Base-by-base conservation (phyloP, 306 rosid species). In the Leucaena leucocephala region DNA sequence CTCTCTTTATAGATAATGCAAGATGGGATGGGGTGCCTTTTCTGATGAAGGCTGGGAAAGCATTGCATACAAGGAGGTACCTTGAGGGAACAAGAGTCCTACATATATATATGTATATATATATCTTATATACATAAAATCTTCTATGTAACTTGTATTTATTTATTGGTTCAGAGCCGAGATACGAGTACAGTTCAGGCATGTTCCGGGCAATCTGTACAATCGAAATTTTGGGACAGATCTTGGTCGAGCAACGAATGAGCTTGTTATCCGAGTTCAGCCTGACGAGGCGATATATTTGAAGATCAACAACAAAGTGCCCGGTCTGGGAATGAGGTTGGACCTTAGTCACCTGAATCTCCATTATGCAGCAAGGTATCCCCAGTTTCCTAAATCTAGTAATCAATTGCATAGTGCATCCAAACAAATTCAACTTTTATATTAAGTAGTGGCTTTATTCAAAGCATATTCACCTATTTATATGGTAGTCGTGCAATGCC, bases 11-110 rank as follows among this genome's bases (percentile, higher is more conserved):
- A 61, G 89, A 93, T 76, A 93, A 93, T 59, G 97, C 98, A 73
- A 84, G 98, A 88, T 93, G 98, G 98, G 98, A 93, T 44, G 98
- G 98, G 63, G 98, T 93, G 36, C 98, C 98, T 77, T 93, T 93
- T 79, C 83, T 93, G 44, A 90, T 93, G 97, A 93, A 93, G 80
- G 98, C 98, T 5, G 98, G 98, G 68, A 93, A 93, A 90, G 98
- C 98, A 62, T 86, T 93, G 73, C 91, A 93, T 81, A 88, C 38
- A 50, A 93, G 86, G 88, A 78, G 95, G 98, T 88, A 39, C 69
- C 80, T 7, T 55, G 54, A 58, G 48, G 49, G 68, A 64, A 81
- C 50, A 21, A 13, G 49, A 43, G 16, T 65, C 75, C 48, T 13
- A 17, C 63, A n/a, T 71, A 4, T 67, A 2, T 52, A 3, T 44